These are phyloP conservation scores for Eimeria falciformis DNA, from an alignment of 169 alveolate genomes.

Conservation along the genomic window DNA sequence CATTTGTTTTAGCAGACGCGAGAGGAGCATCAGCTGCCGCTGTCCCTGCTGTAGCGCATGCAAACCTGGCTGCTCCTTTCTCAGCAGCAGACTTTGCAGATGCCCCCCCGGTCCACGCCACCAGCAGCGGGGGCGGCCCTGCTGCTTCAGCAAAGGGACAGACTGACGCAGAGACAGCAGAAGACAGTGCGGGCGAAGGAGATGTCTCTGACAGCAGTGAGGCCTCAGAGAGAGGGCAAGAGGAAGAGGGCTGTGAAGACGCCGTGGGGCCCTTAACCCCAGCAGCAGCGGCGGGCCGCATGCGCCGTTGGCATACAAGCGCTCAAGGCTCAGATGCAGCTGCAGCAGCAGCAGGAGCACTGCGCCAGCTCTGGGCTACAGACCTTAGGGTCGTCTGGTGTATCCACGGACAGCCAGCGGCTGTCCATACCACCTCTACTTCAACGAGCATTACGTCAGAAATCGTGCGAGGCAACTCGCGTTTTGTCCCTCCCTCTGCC, in stretches of 20 bases:
- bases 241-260: neutral
- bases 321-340: neutral
- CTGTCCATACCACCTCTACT: conserved; percentile 63
- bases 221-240: neutral
- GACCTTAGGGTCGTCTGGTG: conserved; percentile 68
- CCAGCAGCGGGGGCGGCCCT: neutral
- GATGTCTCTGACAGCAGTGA: neutral
- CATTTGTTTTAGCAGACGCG: no score
- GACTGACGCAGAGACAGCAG: conserved; percentile 7
- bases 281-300: conserved; percentile 6
- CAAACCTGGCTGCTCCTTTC: conserved; percentile 20
- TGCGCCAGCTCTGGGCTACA: conserved; percentile 34
- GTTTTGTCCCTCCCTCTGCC: neutral
- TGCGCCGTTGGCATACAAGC: neutral
- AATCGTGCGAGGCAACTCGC: conserved; percentile 39
- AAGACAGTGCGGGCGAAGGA: neutral
- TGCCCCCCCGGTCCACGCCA: neutral
- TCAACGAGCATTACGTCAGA: conserved; percentile 62
- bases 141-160: conserved; percentile 30
- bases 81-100: conserved; percentile 34
- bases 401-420: conserved; percentile 55
- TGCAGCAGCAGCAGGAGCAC: conserved; percentile 12
- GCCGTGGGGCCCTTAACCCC: neutral
- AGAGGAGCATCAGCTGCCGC: no score
- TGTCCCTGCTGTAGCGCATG: neutral